A percentile compares a stretch with the other conserved stretches of the same genome.
Evolutionary conservation across 139 green algal species (phyloP).

Genomic region (Tetradesmus obliquus): DNA sequence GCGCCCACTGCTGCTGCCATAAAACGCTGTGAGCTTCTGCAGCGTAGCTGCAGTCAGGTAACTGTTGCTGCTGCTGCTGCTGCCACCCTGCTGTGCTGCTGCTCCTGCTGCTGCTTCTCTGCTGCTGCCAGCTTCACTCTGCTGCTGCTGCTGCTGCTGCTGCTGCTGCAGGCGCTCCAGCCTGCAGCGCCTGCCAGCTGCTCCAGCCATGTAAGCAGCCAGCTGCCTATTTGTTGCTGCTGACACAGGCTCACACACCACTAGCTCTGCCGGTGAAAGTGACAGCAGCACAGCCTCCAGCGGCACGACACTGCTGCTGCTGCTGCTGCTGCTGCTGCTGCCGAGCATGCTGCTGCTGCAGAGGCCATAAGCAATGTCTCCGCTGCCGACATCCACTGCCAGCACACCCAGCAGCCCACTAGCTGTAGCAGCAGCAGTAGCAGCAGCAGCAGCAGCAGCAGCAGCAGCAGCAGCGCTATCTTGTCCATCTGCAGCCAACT

Average conservation of each 20-base stretch:
- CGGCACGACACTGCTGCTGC: constrained; percentile 53
- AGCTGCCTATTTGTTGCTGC: constrained; percentile 65
- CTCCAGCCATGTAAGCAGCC: constrained; percentile 43
- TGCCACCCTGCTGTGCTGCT: constrained; percentile 8
- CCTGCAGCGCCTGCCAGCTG: constrained; percentile 13
- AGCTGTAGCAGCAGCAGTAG: constrained; percentile 4
- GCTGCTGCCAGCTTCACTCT: background rate
- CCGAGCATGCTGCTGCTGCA: constrained; percentile 56
- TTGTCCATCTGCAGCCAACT: background rate
- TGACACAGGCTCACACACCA: constrained; percentile 62
- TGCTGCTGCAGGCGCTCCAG: constrained; percentile 1
- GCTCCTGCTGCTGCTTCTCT: background rate
- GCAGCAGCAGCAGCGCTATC: background rate
- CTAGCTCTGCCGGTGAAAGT: constrained; percentile 76
- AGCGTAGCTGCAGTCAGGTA: background rate
- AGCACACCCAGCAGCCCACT: constrained; percentile 67
- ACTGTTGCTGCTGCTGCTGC: constrained; percentile 17
- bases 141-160: constrained; percentile 2
- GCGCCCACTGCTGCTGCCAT: background rate
- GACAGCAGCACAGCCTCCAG: constrained; percentile 80
- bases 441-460: constrained; percentile 1
- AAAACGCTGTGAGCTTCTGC: background rate
- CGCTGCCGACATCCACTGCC: constrained; percentile 83
- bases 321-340: constrained; percentile 42
- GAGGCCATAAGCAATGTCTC: constrained; percentile 71